Conservation (phyloP, 805 yeast species). For the Diddensiella transvaalensis region DNA sequence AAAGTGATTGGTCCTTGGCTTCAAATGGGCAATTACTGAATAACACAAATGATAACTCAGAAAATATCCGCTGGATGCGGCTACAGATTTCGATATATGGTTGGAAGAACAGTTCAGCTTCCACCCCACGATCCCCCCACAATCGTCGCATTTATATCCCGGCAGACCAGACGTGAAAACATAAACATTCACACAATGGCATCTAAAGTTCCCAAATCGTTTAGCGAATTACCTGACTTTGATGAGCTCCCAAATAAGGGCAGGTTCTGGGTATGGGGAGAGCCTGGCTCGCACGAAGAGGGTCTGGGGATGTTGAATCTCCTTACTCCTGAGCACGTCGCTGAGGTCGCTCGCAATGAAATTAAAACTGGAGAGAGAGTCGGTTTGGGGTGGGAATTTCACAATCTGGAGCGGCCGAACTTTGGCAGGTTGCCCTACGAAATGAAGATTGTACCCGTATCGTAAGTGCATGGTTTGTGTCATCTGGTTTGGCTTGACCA, state of each 20-base stretch:
- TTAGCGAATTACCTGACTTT: slow-evolving; percentile 20
- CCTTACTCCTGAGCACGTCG: slow-evolving; percentile 20
- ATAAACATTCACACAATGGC: too few relatives aligned
- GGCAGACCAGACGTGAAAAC: too few relatives aligned
- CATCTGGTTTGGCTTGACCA: too few relatives aligned
- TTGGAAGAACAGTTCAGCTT: too few relatives aligned
- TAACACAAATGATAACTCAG: too few relatives aligned
- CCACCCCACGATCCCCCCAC: too few relatives aligned
- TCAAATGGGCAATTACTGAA: too few relatives aligned
- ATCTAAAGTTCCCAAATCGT: not conserved
- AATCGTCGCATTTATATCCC: too few relatives aligned
- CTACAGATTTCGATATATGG: too few relatives aligned
- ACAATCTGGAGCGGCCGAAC: slow-evolving; percentile 22
- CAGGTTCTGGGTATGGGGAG: slow-evolving; percentile 29
- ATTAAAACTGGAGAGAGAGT: slow-evolving; percentile 25
- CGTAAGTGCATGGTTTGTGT: too few relatives aligned
- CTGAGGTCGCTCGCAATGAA: slow-evolving; percentile 21
- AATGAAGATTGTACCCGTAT: not conserved
- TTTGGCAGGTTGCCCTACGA: slow-evolving; percentile 14
- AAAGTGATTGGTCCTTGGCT: too few relatives aligned
- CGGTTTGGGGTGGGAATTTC: slow-evolving; percentile 24
- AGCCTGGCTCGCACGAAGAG: slow-evolving; percentile 27
- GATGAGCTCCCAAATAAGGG: slow-evolving; percentile 25
- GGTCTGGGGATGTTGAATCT: slow-evolving; percentile 11
- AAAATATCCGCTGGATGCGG: too few relatives aligned